A percentile compares a stretch with the other conserved stretches of the same genome.
Conservation (phyloP, 192 early-diverging fungal genomes). For the Chytriomyces sp. region DNA sequence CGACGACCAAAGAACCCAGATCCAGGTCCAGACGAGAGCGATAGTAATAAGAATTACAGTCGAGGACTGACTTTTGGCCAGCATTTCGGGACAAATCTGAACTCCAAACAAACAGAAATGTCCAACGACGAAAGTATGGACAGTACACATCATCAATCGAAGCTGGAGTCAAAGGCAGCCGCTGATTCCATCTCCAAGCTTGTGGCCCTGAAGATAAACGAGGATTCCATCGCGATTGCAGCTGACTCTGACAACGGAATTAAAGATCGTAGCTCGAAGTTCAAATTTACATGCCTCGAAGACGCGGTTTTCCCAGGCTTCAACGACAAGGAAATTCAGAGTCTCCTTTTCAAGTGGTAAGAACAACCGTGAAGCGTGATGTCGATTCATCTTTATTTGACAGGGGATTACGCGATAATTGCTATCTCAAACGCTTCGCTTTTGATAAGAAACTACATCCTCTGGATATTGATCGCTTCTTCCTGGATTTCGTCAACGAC, state of each 20-base stretch:
- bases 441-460: slow-evolving; percentile 42
- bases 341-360: slow-evolving; percentile 52
- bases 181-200: background rate
- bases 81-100: no score
- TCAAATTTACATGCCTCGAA: slow-evolving; percentile 35
- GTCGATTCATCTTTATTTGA: background rate
- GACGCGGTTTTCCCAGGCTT: slow-evolving; percentile 39
- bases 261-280: background rate
- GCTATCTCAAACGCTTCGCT: slow-evolving; percentile 45
- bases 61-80: no score
- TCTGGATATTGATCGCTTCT: slow-evolving; percentile 44
- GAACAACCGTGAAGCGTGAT: background rate
- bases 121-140: no score
- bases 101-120: no score
- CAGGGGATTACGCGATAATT: slow-evolving; percentile 53
- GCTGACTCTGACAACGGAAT: background rate
- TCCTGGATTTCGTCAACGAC: slow-evolving; percentile 52
- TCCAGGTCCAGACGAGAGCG: no score
- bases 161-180: slow-evolving; percentile 3
- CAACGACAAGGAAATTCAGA: slow-evolving; percentile 43
- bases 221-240: background rate
- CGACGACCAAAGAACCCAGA: no score
- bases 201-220: background rate
- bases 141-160: no score
- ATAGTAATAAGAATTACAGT: no score